Conservation (phyloP, 2,329 filamentous ascomycete species). For the Penicillium sp. region DNA sequence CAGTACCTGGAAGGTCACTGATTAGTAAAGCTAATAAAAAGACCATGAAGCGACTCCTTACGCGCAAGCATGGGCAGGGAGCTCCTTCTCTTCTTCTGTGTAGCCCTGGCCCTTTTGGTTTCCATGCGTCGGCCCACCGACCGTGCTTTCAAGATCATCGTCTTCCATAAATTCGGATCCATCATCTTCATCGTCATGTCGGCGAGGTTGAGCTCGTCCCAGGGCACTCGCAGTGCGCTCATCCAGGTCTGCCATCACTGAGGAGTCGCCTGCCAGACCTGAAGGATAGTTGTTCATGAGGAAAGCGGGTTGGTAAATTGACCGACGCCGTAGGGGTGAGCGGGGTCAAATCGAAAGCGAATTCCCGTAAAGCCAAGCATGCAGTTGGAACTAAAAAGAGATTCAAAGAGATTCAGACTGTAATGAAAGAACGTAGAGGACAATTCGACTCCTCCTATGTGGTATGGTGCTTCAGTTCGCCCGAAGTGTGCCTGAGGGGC, state of each 20-base stretch:
- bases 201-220: conserved; percentile 57
- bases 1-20: conserved; percentile 63
- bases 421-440: conserved; percentile 27
- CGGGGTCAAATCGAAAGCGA: conserved; percentile 5
- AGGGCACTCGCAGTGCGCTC: conserved; percentile 61
- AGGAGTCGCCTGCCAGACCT: conserved; percentile 15
- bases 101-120: conserved; percentile 56
- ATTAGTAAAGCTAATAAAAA: conserved; percentile 15
- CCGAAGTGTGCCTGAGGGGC: conserved; percentile 32
- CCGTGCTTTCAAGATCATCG: conserved; percentile 70
- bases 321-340: conserved; percentile 32
- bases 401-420: conserved; percentile 5
- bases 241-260: conserved; percentile 58
- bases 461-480: conserved; percentile 8
- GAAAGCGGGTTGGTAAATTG: conserved; percentile 74
- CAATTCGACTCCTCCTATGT: conserved; percentile 23
- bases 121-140: conserved; percentile 74
- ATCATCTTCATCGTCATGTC: conserved; percentile 84
- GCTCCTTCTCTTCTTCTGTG: conserved; percentile 77
- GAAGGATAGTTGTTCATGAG: conserved; percentile 68
- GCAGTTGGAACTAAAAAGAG: not conserved
- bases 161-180: conserved; percentile 77
- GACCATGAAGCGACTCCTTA: conserved; percentile 49
- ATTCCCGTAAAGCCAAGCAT: conserved; percentile 6
- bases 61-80: conserved; percentile 93